A percentile compares a stretch with the other conserved stretches of the same genome.
Conservation (phyloP, 371 early-diverging fungal genomes). For the Phascolomyces articulosus region DNA sequence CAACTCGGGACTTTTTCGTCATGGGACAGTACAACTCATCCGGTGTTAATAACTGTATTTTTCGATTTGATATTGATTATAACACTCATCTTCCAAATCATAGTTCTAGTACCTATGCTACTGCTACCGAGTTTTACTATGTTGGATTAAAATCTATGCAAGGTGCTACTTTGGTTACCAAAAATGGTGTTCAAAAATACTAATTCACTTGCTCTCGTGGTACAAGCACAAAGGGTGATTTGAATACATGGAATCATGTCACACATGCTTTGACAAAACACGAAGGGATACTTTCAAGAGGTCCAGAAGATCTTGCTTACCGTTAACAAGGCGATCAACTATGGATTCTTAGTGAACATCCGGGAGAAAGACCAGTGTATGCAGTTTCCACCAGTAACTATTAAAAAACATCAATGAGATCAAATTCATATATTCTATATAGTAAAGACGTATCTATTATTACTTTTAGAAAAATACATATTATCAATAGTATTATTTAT, state of each 20-base stretch:
- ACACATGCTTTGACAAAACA: not conserved
- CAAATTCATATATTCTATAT: too few relatives aligned
- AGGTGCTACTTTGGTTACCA: conserved; percentile 8
- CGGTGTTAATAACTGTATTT: conserved; percentile 8
- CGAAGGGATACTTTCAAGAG: not conserved
- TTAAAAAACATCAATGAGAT: too few relatives aligned
- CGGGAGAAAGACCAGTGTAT: conserved; percentile 5
- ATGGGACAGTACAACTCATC: conserved; percentile 9
- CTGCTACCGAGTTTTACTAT: conserved; percentile 13
- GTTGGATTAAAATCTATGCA: conserved; percentile 14
- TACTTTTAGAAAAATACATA: too few relatives aligned
- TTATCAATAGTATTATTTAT: too few relatives aligned
- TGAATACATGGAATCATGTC: conserved; percentile 7
- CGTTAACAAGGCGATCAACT: conserved; percentile 8
- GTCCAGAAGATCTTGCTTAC: conserved; percentile 11
- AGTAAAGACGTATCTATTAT: too few relatives aligned
- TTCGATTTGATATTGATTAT: conserved; percentile 16
- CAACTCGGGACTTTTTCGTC: conserved; percentile 8
- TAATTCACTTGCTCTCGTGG: conserved; percentile 15
- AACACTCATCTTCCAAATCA: not conserved
- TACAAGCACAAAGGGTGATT: conserved; percentile 1
- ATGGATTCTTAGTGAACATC: conserved; percentile 14
- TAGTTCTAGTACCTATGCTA: not conserved
- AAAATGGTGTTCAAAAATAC: conserved; percentile 8
- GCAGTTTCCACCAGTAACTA: not conserved